Base-by-base conservation (phyloP, 495 filamentous ascomycete genomes). In the Penicillium daleae region DNA sequence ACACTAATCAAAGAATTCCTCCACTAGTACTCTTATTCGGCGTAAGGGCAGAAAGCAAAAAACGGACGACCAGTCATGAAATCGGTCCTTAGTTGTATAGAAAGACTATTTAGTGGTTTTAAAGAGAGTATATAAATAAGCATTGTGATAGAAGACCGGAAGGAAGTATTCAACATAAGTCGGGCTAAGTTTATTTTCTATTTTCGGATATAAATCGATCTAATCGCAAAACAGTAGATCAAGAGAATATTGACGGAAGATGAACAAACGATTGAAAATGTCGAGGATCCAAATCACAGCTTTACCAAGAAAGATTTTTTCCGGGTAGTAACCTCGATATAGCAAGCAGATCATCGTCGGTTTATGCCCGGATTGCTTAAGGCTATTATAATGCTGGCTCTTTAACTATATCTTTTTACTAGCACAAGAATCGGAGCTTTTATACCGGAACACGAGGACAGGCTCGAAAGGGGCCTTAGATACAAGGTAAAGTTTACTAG, bases 381-480 rank as follows among this genome's bases (percentile, higher is more conserved):
- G 57, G 59, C 62, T 22, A 62, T 57, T 21, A 66, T 72, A 2
- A 37, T 55, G 51, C 31, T 72, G 21, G 48, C 61, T 49, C 64
- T 72, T 52, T 55, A 72, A 53, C 12, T 72, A 32, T 72, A 61
- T 32, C 60, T 72, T 12, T 67, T 69, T 42, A 69, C 64, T 31
- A 60, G 62, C 64, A 59, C 49, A 64, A 72, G 62, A n/a, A 66
- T 72, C 49, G 40, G 64, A 42, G 56, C 59, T 54, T 65, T 69
- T 49, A 69, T 72, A 40, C 66, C 48, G 26, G 44, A 50, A 12
- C 2, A 59, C 24, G 35, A 65, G 56, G 15, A 59, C 37, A 59
- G 19, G 33, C 22, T 37, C 19, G 15, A 50, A 31, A 59, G 55
- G 26, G 57, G 51, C 9, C 51, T 65, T 26, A 33, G 21, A 61